These are phyloP conservation scores for Tricholoma flavovirens DNA, from an alignment of 768 basidiomycete genomes.

Conservation along the genomic window DNA sequence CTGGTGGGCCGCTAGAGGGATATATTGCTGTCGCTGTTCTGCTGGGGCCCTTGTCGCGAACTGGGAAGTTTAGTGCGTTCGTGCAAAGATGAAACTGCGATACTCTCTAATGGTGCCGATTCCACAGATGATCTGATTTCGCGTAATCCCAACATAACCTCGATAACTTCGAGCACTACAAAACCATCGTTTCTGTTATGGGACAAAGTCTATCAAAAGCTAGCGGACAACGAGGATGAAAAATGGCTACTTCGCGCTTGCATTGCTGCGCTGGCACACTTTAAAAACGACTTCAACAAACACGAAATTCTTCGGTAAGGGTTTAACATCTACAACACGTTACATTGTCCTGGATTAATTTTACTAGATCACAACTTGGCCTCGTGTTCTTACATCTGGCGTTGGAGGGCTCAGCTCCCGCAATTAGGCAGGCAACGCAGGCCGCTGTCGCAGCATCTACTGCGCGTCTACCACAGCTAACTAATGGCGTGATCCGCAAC, in stretches of 20 bases:
- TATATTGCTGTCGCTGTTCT: conserved; percentile 71
- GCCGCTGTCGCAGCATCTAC: conserved; percentile 35
- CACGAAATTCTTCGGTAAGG: conserved; percentile 54
- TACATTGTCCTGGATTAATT: neutral
- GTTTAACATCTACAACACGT: conserved; percentile 2
- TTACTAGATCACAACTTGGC: conserved; percentile 54
- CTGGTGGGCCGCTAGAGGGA: conserved; percentile 74
- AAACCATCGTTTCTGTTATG: conserved; percentile 86
- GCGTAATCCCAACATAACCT: conserved; percentile 41
- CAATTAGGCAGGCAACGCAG: conserved; percentile 46
- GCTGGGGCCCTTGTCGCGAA: conserved; percentile 52
- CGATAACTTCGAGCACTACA: conserved; percentile 39
- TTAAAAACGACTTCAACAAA: conserved; percentile 45
- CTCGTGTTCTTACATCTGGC: conserved; percentile 64
- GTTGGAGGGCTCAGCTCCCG: conserved; percentile 49
- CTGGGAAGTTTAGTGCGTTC: conserved; percentile 48
- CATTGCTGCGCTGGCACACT: conserved; percentile 42
- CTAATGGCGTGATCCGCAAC: conserved; percentile 53
- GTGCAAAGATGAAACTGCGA: neutral
- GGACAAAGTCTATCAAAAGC: conserved; percentile 82
- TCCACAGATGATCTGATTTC: conserved; percentile 39
- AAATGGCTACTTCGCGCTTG: conserved; percentile 70
- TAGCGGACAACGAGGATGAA: conserved; percentile 56
- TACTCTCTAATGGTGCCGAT: conserved; percentile 3
- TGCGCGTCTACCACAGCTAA: conserved; percentile 37